Evolutionary conservation across 2,329 filamentous ascomycete species (phyloP), one percentile per base, ranked within the genome.

Genomic region (Tolypocladium capitatum): DNA sequence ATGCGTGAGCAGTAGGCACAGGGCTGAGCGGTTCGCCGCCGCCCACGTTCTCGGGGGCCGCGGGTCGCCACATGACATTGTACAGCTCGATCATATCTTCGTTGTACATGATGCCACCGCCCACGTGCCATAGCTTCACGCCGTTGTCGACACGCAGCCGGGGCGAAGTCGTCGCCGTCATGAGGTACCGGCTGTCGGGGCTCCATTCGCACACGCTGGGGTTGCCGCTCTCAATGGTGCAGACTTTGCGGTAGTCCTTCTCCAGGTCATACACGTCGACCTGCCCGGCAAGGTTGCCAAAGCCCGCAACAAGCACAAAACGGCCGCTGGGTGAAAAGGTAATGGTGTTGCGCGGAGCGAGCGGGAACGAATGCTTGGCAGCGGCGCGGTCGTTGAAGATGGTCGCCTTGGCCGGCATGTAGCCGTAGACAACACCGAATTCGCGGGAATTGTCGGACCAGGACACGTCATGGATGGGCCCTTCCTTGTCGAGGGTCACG

Each of bases 371-470:
- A 68, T 96, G 87, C 49, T 84, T 84, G 20, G 84, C 75, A 50
- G 89, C 78, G 52, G 86, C 92, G 53, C 87, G 83, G 58, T 84
- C 80, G 66, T 96, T 96, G 78, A 97, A 98, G 56, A 98, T 92
- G 56, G 91, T 96, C 4, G 91, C 92, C 76, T 97, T 97, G 48
- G 92, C 87, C n/a, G 92, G 92, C 89, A 96, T 97, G 68, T 87
- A 97, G 52, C 92, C 92, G 63, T 98, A 98, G 16, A 96, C 83
- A 31, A 98, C 92, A 62, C 89, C 91, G 61, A 98, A 98, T 67
- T 97, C 91, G 71, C 89, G 94, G 58, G 89, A 94, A 68, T 92
- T 97, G 43, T 92, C 90, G 42, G 89, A 96, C 92, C 92, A 98
- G n/a, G 86, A 81, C 40, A 98, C 91, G 63, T 98, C 92, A 66